These are phyloP conservation scores for Pseudopithomyces maydicus DNA, from an alignment of 2,329 filamentous ascomycete species.

Conservation along the genomic window DNA sequence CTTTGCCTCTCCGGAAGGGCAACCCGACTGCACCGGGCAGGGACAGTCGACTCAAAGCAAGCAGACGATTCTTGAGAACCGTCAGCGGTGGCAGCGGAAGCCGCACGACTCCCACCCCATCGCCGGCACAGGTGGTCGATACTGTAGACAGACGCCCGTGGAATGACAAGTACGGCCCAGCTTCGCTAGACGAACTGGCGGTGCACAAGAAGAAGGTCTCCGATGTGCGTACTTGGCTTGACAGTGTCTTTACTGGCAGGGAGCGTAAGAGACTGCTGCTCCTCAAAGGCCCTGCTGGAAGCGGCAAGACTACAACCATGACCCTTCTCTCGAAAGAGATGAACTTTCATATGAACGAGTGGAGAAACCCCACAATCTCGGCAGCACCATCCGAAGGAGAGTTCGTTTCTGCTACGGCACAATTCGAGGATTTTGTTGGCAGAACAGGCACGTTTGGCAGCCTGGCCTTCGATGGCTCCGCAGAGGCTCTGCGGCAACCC, in stretches of 20 bases:
- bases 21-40: constrained; percentile 24
- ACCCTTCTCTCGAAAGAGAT: constrained; percentile 78
- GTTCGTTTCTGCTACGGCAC: constrained; percentile 72
- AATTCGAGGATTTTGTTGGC: constrained; percentile 91
- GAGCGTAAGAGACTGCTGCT: constrained; percentile 73
- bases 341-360: constrained; percentile 79
- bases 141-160: constrained; percentile 72
- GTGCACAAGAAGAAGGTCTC: constrained; percentile 94
- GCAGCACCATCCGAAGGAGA: constrained; percentile 62
- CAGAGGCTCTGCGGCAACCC: constrained; percentile 15
- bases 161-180: constrained; percentile 83
- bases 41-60: constrained; percentile 30
- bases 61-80: constrained; percentile 53
- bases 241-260: constrained; percentile 69
- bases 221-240: constrained; percentile 84
- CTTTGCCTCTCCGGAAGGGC: constrained; percentile 38
- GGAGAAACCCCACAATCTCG: constrained; percentile 79
- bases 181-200: constrained; percentile 78
- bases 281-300: constrained; percentile 87
- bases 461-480: constrained; percentile 57
- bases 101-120: constrained; percentile 34
- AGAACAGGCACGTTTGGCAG: constrained; percentile 80
- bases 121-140: constrained; percentile 24
- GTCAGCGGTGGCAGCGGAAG: constrained; percentile 40
- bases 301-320: constrained; percentile 90